Base-by-base conservation (phyloP, 352 stramenopile species). In the Peronosclerospora sorghi region DNA sequence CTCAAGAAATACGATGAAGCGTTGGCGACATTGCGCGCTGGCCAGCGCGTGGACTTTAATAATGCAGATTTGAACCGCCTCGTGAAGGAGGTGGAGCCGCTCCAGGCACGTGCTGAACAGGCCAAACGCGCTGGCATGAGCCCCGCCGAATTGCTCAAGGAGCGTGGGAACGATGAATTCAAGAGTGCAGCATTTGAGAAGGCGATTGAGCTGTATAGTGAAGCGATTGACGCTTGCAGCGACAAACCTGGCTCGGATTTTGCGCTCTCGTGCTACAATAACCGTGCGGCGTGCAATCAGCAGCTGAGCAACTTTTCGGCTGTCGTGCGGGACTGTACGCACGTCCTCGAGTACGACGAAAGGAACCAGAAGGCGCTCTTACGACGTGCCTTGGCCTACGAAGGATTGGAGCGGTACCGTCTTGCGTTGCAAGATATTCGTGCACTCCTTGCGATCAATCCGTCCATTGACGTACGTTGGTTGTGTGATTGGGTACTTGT, bases 231-330 rank as follows among this genome's bases (percentile, higher is more conserved):
- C 24, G 72, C 72, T 7, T 64, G 48, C 47, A 66, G 37, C 41
- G 67, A 93, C 35, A 72, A 84, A 50, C 68, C 81, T 27, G 56
- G 67, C 29, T 87, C 74, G 35, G 61, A 81, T 5, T 51, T 98
- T 24, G 77, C 86, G 7, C 62, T 98, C 42, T 96, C 95, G 64
- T 95, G 86, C 54, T 95, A 92, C 68, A 89, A 92, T 61, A 98
- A 98, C 57, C 87, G 92, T 58, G 83, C 92, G 21, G 92, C 92
- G 40, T 98, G 92, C 69, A 91, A 97, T 86, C 95, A 98, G 70
- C 90, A 97, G 77, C 90, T 98, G 48, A 96, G 83, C 65, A 96
- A 97, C 71, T 98, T 97, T 65, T 95, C 95, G 35, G 88, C 74
- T 28, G 89, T 95, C 12, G 97, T 98, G 51, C 72, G 79, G 34